These are phyloP conservation scores for Scalesia atractyloides DNA, from an alignment of 129 eudicot species.

Conservation along the genomic window DNA sequence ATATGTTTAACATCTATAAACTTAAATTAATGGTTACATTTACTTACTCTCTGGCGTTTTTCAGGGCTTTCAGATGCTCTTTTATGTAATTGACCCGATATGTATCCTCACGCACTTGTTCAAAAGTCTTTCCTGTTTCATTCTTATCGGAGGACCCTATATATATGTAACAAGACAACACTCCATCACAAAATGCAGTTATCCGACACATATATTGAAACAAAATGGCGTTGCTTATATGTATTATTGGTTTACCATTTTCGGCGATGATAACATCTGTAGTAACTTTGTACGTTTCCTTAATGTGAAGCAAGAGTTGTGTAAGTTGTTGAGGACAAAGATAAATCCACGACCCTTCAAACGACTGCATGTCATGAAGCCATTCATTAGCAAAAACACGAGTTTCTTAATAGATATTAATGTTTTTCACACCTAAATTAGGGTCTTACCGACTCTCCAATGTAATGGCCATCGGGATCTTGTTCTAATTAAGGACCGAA, in stretches of 20 bases:
- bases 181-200: not conserved
- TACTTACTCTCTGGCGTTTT: conserved; percentile 10
- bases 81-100: conserved; percentile 24
- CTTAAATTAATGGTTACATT: too few relatives aligned
- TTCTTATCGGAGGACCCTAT: conserved; percentile 21
- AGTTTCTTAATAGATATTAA: too few relatives aligned
- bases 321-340: conserved; percentile 21
- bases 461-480: conserved; percentile 1
- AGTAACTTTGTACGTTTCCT: not conserved
- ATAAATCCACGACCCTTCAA: conserved; percentile 18
- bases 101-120: conserved; percentile 25
- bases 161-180: not conserved
- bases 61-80: conserved; percentile 19
- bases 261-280: conserved; percentile 24
- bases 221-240: too few relatives aligned
- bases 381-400: too few relatives aligned
- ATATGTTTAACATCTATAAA: not conserved
- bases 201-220: too few relatives aligned
- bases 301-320: conserved; percentile 6
- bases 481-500: not conserved
- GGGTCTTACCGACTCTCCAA: conserved; percentile 23
- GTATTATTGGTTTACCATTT: conserved; percentile 17
- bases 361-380: too few relatives aligned
- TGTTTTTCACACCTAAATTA: too few relatives aligned
- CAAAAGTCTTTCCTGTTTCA: conserved; percentile 12